Evolutionary conservation across 768 basidiomycete genomes (phyloP).

Genomic region (Chalciporus chontae): DNA sequence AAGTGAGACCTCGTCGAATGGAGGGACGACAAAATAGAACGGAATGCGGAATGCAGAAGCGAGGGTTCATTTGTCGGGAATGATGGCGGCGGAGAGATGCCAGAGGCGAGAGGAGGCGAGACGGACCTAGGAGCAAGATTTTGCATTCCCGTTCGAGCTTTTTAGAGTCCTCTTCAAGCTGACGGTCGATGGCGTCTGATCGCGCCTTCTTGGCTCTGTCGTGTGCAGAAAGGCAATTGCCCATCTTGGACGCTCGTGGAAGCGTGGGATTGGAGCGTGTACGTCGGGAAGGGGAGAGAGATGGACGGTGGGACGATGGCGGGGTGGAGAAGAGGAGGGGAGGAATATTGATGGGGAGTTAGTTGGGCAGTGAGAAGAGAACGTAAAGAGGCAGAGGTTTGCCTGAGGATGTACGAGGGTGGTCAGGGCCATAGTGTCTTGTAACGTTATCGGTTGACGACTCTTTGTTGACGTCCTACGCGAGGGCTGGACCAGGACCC

Average conservation of each 20-base stretch:
- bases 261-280: not conserved
- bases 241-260: constrained; percentile 42
- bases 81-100: constrained; percentile 6
- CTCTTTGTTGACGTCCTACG: no score
- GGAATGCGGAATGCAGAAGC: not conserved
- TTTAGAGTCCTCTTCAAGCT: constrained; percentile 82
- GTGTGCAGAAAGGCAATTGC: constrained; percentile 57
- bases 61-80: no score
- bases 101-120: not conserved
- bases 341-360: no score
- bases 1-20: not conserved
- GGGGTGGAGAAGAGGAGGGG: no score
- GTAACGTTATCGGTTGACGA: no score
- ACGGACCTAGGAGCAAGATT: constrained; percentile 85
- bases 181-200: constrained; percentile 76
- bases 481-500: no score
- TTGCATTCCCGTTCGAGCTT: constrained; percentile 87
- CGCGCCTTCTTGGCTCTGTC: constrained; percentile 57
- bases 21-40: not conserved
- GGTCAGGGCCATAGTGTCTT: no score
- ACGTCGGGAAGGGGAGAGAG: not conserved
- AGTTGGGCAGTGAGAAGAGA: no score
- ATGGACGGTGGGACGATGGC: no score
- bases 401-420: no score
- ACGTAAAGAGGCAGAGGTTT: no score